These are phyloP conservation scores for Colletotrichum neosansevieriae DNA, from an alignment of 2,329 filamentous ascomycete genomes.

Conservation along the genomic window DNA sequence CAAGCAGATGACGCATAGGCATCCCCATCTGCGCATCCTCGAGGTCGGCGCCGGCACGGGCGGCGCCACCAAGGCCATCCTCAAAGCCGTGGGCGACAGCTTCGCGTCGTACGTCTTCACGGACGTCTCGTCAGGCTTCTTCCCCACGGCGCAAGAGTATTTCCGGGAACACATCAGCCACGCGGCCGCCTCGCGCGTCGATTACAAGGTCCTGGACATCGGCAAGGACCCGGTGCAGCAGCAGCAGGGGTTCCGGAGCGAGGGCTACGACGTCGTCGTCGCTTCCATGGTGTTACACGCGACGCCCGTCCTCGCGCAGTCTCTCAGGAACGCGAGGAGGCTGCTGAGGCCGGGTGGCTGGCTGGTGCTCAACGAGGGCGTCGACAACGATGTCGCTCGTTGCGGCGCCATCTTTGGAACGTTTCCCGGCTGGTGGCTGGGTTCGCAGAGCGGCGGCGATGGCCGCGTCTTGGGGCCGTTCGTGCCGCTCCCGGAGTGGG, in stretches of 20 bases:
- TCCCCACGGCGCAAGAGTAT: slow-evolving; percentile 43
- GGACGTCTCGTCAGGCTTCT: slow-evolving; percentile 42
- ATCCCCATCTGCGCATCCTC: slow-evolving; percentile 43
- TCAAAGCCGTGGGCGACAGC: slow-evolving; percentile 27
- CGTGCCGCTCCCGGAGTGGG: slow-evolving; percentile 1
- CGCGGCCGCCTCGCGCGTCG: slow-evolving; percentile 30
- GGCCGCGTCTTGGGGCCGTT: slow-evolving; percentile 30
- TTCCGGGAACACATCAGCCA: slow-evolving; percentile 32
- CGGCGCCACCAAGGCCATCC: slow-evolving; percentile 19
- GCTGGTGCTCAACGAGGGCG: slow-evolving; percentile 38
- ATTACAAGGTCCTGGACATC: slow-evolving; percentile 47
- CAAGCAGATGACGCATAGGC: slow-evolving; percentile 27
- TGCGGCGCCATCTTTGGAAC: slow-evolving; percentile 42
- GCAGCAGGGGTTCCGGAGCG: slow-evolving; percentile 45
- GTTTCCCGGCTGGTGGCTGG: slow-evolving; percentile 48
- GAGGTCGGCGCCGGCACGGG: slow-evolving; percentile 57
- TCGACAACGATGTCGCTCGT: slow-evolving; percentile 36
- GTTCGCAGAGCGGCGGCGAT: slow-evolving; percentile 34
- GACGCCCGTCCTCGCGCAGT: slow-evolving; percentile 41
- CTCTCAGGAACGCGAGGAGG: slow-evolving; percentile 42
- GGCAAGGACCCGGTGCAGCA: slow-evolving; percentile 44
- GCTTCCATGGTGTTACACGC: slow-evolving; percentile 48
- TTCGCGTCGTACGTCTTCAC: slow-evolving; percentile 43
- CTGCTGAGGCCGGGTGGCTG: slow-evolving; percentile 49
- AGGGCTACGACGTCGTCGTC: slow-evolving; percentile 46